phyloP scores from a whole-genome alignment of 2,329 filamentous ascomycete genomes.

The Paramyrothecium roridum region DNA sequence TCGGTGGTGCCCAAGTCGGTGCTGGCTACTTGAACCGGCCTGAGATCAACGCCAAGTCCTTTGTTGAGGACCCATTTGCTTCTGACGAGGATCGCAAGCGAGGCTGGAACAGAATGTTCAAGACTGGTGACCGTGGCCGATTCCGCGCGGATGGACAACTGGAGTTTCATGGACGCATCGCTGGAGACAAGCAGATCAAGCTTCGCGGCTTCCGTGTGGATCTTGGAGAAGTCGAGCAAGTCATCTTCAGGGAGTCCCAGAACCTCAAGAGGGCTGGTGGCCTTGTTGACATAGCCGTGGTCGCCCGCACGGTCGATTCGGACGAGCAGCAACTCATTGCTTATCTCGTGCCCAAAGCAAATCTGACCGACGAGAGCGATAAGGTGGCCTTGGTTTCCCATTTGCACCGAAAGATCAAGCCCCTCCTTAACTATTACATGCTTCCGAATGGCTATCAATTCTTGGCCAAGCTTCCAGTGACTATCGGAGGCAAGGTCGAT shows the following conservation, averaged over 20 bases:
- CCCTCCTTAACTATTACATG: constrained; percentile 21
- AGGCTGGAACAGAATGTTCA: constrained; percentile 33
- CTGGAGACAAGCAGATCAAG: constrained; percentile 34
- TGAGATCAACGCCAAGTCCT: constrained; percentile 48
- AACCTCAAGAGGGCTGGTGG: constrained; percentile 4
- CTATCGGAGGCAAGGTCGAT: constrained; percentile 18
- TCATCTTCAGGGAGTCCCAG: constrained; percentile 15
- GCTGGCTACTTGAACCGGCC: constrained; percentile 34
- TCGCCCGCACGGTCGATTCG: constrained; percentile 12
- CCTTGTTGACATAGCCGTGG: constrained; percentile 13
- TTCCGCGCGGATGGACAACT: constrained; percentile 32
- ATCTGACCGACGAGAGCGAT: constrained; percentile 5
- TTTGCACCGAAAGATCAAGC: constrained; percentile 13
- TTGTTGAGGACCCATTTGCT: constrained; percentile 15
- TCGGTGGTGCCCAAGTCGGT: constrained; percentile 38
- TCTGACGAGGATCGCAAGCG: constrained; percentile 14
- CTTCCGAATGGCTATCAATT: constrained; percentile 18
- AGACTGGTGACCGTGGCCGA: constrained; percentile 38
- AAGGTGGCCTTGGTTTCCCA: constrained; percentile 10
- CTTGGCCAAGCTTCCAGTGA: constrained; percentile 13
- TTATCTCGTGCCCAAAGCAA: constrained; percentile 14
- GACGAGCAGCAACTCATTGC: constrained; percentile 18
- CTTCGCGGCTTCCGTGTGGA: constrained; percentile 31
- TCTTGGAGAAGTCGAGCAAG: constrained; percentile 32
- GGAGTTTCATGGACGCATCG: constrained; percentile 30